Evolutionary conservation across 2,329 filamentous ascomycete genomes (phyloP).

Genomic region (Ceratocystis cacaofunesta): DNA sequence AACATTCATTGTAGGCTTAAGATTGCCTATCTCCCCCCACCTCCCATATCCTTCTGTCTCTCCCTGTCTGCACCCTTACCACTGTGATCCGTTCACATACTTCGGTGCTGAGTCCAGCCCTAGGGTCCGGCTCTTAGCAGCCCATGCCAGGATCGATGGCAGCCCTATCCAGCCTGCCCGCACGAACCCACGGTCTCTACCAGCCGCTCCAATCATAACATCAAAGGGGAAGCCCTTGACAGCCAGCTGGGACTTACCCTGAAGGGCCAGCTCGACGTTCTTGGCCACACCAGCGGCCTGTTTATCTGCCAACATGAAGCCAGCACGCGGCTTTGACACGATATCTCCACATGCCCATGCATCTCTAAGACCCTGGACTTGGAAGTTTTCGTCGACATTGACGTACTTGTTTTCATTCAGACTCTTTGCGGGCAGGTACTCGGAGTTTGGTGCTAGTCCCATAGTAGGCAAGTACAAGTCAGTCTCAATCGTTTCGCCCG

Average conservation of each 20-base stretch:
- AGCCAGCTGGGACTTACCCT: slow-evolving; percentile 29
- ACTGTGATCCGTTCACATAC: slow-evolving; percentile 35
- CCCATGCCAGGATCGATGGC: slow-evolving; percentile 37
- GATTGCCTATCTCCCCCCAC: neutral
- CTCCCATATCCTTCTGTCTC: neutral
- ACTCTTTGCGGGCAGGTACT: slow-evolving; percentile 33
- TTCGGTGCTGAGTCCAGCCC: slow-evolving; percentile 30
- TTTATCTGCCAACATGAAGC: slow-evolving; percentile 46
- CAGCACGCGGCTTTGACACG: slow-evolving; percentile 36
- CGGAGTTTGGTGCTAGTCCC: slow-evolving; percentile 40
- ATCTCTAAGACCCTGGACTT: slow-evolving; percentile 30
- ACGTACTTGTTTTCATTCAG: slow-evolving; percentile 33
- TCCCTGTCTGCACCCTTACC: slow-evolving; percentile 22
- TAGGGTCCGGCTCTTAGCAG: slow-evolving; percentile 37
- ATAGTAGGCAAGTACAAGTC: slow-evolving; percentile 44
- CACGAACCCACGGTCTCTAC: slow-evolving; percentile 36
- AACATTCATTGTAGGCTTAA: neutral
- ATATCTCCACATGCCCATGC: slow-evolving; percentile 42
- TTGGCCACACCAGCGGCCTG: slow-evolving; percentile 39
- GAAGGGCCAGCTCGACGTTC: slow-evolving; percentile 36
- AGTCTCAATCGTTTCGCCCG: slow-evolving; percentile 33
- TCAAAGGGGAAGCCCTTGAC: slow-evolving; percentile 37
- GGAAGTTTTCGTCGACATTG: slow-evolving; percentile 36
- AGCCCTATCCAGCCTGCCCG: slow-evolving; percentile 33
- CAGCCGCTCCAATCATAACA: slow-evolving; percentile 33